A percentile compares a stretch with the other conserved stretches of the same genome.
phyloP scores from a whole-genome alignment of 2,329 filamentous ascomycete genomes.

The Aureobasidium lini region DNA sequence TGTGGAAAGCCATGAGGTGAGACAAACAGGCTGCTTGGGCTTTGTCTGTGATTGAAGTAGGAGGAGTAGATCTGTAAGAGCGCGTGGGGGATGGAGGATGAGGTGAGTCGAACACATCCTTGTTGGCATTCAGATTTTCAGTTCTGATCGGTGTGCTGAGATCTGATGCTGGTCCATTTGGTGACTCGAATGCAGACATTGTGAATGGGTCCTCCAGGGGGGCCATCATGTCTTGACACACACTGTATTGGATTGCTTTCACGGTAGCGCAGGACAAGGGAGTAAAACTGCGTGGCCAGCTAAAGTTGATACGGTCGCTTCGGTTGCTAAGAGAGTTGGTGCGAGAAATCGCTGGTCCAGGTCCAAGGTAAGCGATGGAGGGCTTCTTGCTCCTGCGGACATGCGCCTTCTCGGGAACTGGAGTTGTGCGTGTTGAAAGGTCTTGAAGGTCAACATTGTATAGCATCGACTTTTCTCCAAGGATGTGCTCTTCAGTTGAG shows the following conservation, averaged over 20 bases:
- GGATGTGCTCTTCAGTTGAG: constrained; percentile 14
- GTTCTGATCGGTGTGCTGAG: neutral
- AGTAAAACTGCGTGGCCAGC: constrained; percentile 1
- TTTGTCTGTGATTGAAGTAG: constrained; percentile 16
- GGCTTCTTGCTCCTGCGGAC: neutral
- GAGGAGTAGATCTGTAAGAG: neutral
- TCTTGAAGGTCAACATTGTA: neutral
- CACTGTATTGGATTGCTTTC: neutral
- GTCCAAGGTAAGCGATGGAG: neutral
- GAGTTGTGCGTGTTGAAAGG: neutral
- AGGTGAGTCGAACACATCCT: neutral
- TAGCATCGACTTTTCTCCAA: neutral
- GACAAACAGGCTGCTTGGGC: neutral
- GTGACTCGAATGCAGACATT: neutral
- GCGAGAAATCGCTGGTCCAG: neutral
- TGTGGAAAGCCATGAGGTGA: constrained; percentile 23
- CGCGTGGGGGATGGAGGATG: neutral
- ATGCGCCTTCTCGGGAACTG: neutral
- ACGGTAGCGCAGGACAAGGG: neutral
- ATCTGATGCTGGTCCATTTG: neutral
- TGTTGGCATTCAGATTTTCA: neutral
- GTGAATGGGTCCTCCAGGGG: neutral
- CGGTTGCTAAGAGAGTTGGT: neutral
- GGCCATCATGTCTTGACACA: neutral
- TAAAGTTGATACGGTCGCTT: neutral